Evolutionary conservation across 164 flowering plant genomes (phyloP).

Genomic region (Chloranthus sessilifolius): DNA sequence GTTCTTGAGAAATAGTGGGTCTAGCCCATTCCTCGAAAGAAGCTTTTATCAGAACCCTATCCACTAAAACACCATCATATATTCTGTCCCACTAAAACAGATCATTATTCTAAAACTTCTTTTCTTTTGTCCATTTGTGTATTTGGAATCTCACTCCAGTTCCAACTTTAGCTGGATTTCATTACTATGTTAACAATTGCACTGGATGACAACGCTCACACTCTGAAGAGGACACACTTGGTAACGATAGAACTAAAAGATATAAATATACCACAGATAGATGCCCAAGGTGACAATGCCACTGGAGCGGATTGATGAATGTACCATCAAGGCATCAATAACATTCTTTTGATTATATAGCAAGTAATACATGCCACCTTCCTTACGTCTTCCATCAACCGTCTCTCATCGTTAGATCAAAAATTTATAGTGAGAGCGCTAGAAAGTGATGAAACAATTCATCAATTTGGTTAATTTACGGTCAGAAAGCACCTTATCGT

Average conservation of each 20-base stretch:
- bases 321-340: background rate
- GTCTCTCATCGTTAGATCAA: too few relatives aligned
- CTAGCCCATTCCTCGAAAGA: too few relatives aligned
- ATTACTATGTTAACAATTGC: too few relatives aligned
- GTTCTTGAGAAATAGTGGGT: too few relatives aligned
- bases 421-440: background rate
- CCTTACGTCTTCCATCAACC: conserved; percentile 1
- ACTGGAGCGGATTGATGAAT: background rate
- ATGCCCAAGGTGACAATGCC: background rate
- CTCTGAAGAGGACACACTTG: background rate
- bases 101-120: too few relatives aligned
- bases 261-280: background rate
- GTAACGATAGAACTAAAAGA: background rate
- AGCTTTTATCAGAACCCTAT: too few relatives aligned
- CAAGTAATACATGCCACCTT: background rate
- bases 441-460: background rate
- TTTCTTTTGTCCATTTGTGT: too few relatives aligned
- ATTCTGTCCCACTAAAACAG: too few relatives aligned
- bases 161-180: too few relatives aligned
- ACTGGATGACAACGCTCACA: conserved; percentile 1
- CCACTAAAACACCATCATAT: too few relatives aligned
- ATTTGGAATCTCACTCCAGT: too few relatives aligned
- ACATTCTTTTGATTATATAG: background rate
- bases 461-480: background rate
- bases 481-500: too few relatives aligned